Conservation (phyloP, 148 eudicot genomes). For the Fagopyrum esculentum region DNA sequence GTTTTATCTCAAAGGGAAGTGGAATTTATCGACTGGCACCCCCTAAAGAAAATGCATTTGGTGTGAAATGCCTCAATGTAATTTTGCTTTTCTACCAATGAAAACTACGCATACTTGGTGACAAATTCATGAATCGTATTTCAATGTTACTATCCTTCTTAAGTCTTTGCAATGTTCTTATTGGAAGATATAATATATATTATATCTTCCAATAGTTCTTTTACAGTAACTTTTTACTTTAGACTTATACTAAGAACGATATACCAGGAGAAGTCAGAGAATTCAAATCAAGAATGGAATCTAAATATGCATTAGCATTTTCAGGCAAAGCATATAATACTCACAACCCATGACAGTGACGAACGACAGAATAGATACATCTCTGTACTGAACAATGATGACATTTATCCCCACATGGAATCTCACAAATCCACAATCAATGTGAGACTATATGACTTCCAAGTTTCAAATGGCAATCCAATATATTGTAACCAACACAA, state of each 20-base stretch:
- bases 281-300: background rate
- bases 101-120: background rate
- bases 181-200: no score
- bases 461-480: no score
- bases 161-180: background rate
- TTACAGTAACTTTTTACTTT: background rate
- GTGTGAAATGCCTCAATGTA: background rate
- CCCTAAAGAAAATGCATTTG: background rate
- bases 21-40: background rate
- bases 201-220: no score
- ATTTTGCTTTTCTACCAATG: conserved; percentile 3
- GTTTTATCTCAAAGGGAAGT: conserved; percentile 6
- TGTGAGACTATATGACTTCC: background rate
- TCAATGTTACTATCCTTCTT: background rate
- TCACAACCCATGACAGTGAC: no score
- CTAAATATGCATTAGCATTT: background rate
- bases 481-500: no score
- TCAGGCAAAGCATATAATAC: background rate
- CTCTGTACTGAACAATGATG: background rate
- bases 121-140: background rate
- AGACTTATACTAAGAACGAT: background rate
- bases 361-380: background rate
- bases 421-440: background rate
- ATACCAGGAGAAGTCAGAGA: background rate
- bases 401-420: background rate